phyloP scores from a whole-genome alignment of 2,329 filamentous ascomycete genomes.

The Fusarium oligoseptatum region DNA sequence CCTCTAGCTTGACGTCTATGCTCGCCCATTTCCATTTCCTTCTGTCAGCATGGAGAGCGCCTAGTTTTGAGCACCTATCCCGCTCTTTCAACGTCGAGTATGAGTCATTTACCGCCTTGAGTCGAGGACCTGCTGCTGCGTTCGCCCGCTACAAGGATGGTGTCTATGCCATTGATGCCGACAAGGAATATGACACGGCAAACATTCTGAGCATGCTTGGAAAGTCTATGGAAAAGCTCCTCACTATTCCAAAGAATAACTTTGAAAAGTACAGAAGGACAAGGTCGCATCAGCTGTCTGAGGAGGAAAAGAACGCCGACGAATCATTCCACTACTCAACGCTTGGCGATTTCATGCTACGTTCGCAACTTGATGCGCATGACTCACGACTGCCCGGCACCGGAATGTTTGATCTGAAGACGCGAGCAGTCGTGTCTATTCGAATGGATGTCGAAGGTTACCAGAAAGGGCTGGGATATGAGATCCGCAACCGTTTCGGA shows the following conservation, averaged over 20 bases:
- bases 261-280: conserved; percentile 86
- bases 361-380: conserved; percentile 93
- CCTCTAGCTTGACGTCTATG: conserved; percentile 93
- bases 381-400: conserved; percentile 88
- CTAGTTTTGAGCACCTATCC: conserved; percentile 77
- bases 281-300: conserved; percentile 75
- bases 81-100: conserved; percentile 73
- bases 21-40: conserved; percentile 94
- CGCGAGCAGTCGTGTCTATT: conserved; percentile 89
- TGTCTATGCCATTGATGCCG: conserved; percentile 93
- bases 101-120: conserved; percentile 78
- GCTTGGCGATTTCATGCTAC: conserved; percentile 89
- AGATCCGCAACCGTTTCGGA: conserved; percentile 82
- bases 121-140: conserved; percentile 80
- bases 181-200: conserved; percentile 89
- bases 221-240: conserved; percentile 95
- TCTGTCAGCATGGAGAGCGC: conserved; percentile 83
- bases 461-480: conserved; percentile 84
- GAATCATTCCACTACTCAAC: conserved; percentile 92
- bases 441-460: conserved; percentile 85
- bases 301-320: conserved; percentile 77
- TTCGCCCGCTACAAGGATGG: conserved; percentile 88
- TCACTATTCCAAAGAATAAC: conserved; percentile 84
- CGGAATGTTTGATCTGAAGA: conserved; percentile 97
- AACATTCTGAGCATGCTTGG: conserved; percentile 93